Base-by-base conservation (phyloP, 2,329 filamentous ascomycete genomes). In the Fusarium verrucosum region DNA sequence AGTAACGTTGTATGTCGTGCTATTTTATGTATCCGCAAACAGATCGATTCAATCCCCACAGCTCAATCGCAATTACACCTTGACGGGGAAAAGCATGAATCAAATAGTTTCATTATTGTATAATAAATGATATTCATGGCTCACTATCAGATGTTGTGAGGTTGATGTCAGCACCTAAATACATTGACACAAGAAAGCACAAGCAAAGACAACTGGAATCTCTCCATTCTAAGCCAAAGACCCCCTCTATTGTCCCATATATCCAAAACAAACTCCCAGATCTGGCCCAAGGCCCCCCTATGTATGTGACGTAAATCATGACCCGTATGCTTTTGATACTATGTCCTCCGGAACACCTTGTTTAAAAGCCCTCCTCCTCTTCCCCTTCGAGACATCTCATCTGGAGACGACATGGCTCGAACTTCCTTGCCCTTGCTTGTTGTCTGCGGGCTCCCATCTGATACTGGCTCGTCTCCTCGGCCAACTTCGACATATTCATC, bases 401-500 rank as follows among this genome's bases (percentile, higher is more conserved):
- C 70, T 22, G 58, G 56, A 4, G 65, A 54, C 25, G 54, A 30
- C 25, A 52, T 42, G 16, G 45, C 42, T n/a, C 70, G 61, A 38
- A 57, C 50, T 41, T 69, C 68, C 40, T 70, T 70, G 26, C 57
- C 65, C 32, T 68, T 71, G 2, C 56, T 63, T 26, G 60, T 45
- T 17, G 62, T 43, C 17, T 66, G 61, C 8, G 62, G 55, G 30
- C 56, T 67, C 17, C 44, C 53, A 25, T 69, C 66, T 30, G 67
- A 62, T 9, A 53, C 53, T 9, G 58, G 33, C 38, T 65, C 72
- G 38, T 74, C 74, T 10, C 51, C 66, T 50, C 67, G 71, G 20
- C 65, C 62, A 23, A 78, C 65, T 32, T 79, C 74, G 19, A 78
- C 76, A 42, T 76, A 79, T 33, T 75, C 76, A 11, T 76, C 76